phyloP scores from a whole-genome alignment of 768 basidiomycete genomes.

The Kwoniella heveanensis region DNA sequence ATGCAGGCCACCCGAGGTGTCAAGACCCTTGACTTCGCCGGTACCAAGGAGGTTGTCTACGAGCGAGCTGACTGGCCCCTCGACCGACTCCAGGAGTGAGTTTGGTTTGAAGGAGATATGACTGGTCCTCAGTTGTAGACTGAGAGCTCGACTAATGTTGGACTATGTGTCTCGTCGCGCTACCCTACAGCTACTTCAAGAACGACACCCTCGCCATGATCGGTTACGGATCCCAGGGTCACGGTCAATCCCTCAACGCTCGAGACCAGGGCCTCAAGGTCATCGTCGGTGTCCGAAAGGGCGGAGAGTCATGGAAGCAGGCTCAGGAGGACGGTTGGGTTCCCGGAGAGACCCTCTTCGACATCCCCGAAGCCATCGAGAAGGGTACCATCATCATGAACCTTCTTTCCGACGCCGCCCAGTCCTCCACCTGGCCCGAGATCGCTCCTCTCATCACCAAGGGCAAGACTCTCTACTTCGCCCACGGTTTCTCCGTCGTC shows the following conservation, averaged over 20 bases:
- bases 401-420: conserved; percentile 97
- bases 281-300: conserved; percentile 95
- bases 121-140: too few species aligned
- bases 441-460: conserved; percentile 94
- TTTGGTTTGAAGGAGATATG: conserved; percentile 3
- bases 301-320: conserved; percentile 94
- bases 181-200: conserved; percentile 77
- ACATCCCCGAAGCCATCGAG: conserved; percentile 95
- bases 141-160: too few species aligned
- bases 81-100: conserved; percentile 85
- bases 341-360: conserved; percentile 95
- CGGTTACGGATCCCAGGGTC: conserved; percentile 93
- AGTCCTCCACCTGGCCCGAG: conserved; percentile 89
- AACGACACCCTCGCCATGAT: conserved; percentile 98
- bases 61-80: conserved; percentile 98
- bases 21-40: conserved; percentile 96
- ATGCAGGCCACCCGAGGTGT: conserved; percentile 68
- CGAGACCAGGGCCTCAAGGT: conserved; percentile 99
- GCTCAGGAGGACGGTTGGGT: conserved; percentile 97
- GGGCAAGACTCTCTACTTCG: conserved; percentile 99
- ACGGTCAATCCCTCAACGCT: conserved; percentile 97
- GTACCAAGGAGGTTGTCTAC: conserved; percentile 87
- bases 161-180: too few species aligned
- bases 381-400: conserved; percentile 99
- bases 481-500: conserved; percentile 98